Evolutionary conservation across 106 monocot genomes (phyloP).

Genomic region (Posidonia australis): DNA sequence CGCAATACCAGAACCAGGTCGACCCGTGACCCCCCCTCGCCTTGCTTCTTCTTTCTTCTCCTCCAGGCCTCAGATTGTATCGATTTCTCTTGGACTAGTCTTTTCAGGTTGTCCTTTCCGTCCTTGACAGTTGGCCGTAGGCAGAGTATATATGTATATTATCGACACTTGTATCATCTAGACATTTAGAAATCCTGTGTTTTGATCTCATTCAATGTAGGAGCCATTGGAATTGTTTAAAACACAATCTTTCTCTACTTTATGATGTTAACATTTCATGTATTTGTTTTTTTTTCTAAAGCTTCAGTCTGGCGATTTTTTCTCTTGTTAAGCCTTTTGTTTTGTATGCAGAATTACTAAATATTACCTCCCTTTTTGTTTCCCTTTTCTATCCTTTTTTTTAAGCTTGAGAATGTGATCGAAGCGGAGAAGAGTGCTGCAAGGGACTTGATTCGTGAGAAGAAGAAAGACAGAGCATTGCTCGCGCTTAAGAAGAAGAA

Average conservation of each 20-base stretch:
- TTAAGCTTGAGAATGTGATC: conserved; percentile 83
- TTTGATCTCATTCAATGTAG: no score
- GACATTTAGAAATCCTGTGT: no score
- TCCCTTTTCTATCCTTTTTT: conserved; percentile 1
- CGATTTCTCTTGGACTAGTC: background rate
- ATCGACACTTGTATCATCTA: no score
- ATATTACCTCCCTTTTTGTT: background rate
- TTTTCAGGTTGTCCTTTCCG: background rate
- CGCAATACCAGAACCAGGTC: conserved; percentile 60
- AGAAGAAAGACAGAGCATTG: conserved; percentile 84
- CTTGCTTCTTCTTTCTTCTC: background rate
- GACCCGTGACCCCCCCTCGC: background rate
- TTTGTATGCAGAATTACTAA: no score
- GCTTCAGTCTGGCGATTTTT: no score
- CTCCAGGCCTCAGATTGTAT: background rate
- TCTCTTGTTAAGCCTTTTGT: no score
- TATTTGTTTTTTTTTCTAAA: no score
- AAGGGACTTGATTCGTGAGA: conserved; percentile 65
- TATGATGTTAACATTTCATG: no score
- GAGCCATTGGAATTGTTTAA: no score
- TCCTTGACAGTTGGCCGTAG: no score
- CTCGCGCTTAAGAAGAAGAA: conserved; percentile 95
- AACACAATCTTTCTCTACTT: no score
- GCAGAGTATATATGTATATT: no score
- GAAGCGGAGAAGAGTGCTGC: conserved; percentile 88